phyloP scores from a whole-genome alignment of 2,329 filamentous ascomycete genomes.

The Tolypocladium ophioglossoides region DNA sequence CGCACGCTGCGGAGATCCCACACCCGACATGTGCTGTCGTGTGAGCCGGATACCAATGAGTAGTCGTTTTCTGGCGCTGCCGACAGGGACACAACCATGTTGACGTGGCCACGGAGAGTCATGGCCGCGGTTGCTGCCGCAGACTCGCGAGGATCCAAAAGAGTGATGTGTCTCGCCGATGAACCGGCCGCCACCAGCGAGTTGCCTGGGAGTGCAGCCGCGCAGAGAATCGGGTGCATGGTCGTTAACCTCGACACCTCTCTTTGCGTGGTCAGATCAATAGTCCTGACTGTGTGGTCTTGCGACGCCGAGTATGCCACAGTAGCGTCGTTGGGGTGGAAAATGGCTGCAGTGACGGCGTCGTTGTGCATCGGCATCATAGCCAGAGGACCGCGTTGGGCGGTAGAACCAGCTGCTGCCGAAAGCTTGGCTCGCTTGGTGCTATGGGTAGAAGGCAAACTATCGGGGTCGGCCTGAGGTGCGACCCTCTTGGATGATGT shows the following conservation, averaged over 20 bases:
- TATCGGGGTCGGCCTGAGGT: slow-evolving; percentile 58
- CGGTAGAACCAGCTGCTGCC: slow-evolving; percentile 26
- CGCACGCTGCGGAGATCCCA: slow-evolving; percentile 80
- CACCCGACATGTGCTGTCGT: slow-evolving; percentile 85
- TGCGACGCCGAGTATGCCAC: slow-evolving; percentile 86
- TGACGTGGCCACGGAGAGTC: slow-evolving; percentile 84
- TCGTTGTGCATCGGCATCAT: slow-evolving; percentile 63
- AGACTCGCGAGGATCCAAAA: slow-evolving; percentile 81
- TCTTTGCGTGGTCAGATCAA: slow-evolving; percentile 73
- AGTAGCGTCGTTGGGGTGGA: slow-evolving; percentile 75
- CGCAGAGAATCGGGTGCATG: slow-evolving; percentile 70
- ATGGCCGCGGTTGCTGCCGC: slow-evolving; percentile 70
- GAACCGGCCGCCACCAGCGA: slow-evolving; percentile 64
- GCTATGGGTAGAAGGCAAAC: slow-evolving; percentile 56
- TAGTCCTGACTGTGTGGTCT: slow-evolving; percentile 84
- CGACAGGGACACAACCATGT: slow-evolving; percentile 48
- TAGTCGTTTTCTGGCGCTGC: slow-evolving; percentile 57
- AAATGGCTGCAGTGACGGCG: slow-evolving; percentile 68
- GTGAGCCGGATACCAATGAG: slow-evolving; percentile 77
- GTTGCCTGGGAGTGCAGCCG: slow-evolving; percentile 60
- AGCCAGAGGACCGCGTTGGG: slow-evolving; percentile 71
- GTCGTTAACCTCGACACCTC: slow-evolving; percentile 78
- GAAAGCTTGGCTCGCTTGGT: slow-evolving; percentile 68
- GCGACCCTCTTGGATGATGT: slow-evolving; percentile 66
- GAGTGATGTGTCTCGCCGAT: slow-evolving; percentile 74